Evolutionary conservation across 169 alveolate genomes (phyloP).

Genomic region (Eimeria sp.): DNA sequence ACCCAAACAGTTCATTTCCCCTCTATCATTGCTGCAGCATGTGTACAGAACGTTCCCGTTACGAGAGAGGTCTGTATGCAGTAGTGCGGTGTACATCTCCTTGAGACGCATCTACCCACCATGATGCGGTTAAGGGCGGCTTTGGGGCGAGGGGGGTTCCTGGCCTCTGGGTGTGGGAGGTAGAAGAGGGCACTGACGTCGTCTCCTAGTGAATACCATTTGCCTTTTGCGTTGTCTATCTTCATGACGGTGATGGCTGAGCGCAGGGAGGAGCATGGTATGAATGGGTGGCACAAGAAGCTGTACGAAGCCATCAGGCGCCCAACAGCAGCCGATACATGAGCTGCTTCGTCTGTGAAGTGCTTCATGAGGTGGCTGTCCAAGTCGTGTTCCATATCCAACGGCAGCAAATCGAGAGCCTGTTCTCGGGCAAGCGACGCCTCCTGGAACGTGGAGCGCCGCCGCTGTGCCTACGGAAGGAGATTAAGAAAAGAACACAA

Average conservation of each 20-base stretch:
- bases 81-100: background rate
- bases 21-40: background rate
- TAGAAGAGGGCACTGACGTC: conserved; percentile 84
- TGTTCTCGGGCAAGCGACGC: conserved; percentile 31
- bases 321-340: conserved; percentile 59
- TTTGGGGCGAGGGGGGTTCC: conserved; percentile 3
- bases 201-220: conserved; percentile 80
- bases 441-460: conserved; percentile 79
- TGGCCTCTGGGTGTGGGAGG: conserved; percentile 41
- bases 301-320: conserved; percentile 81
- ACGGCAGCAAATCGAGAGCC: conserved; percentile 82
- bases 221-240: conserved; percentile 73
- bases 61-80: background rate
- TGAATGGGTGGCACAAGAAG: conserved; percentile 75
- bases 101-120: background rate
- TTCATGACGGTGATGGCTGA: conserved; percentile 33
- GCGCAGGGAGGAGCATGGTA: conserved; percentile 72
- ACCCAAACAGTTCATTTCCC: background rate
- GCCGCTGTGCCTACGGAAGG: conserved; percentile 81
- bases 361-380: conserved; percentile 38
- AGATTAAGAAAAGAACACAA: background rate
- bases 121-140: conserved; percentile 33
- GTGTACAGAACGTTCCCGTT: background rate
- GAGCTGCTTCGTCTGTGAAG: conserved; percentile 37
- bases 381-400: conserved; percentile 78